A percentile compares a stretch with the other conserved stretches of the same genome.
These are phyloP conservation scores for Isatis lusitanica DNA, from an alignment of 441 rosid species.

Conservation along the genomic window DNA sequence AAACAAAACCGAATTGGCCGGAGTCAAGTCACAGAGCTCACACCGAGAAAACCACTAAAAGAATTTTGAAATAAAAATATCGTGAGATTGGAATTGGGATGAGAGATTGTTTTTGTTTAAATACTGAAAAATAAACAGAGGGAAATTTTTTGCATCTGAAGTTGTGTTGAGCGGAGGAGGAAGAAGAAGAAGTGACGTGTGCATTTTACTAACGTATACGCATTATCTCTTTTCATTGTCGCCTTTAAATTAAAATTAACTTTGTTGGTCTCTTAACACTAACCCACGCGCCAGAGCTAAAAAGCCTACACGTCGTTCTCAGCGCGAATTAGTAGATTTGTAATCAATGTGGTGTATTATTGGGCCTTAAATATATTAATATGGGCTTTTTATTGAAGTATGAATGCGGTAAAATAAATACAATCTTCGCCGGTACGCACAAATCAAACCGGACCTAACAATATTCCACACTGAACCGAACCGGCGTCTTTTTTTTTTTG, in stretches of 20 bases:
- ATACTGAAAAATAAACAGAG: background rate
- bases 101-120: no score
- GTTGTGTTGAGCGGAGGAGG: background rate
- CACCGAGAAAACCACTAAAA: background rate
- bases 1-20: background rate
- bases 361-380: background rate
- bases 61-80: background rate
- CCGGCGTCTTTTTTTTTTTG: no score
- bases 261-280: background rate
- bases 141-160: background rate
- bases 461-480: no score
- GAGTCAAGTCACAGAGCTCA: conserved; percentile 7
- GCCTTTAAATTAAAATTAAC: background rate
- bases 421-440: no score
- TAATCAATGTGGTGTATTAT: no score
- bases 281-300: background rate
- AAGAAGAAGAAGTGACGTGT: conserved; percentile 27
- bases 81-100: no score
- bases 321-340: no score
- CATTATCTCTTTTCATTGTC: conserved; percentile 25
- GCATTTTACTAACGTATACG: conserved; percentile 28
- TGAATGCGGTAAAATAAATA: background rate
- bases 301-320: no score
- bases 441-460: no score
- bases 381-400: background rate